A percentile compares a stretch with the other conserved stretches of the same genome.
Evolutionary conservation across 2,329 filamentous ascomycete genomes (phyloP).

Genomic region (Microdochium trichocladiopsis): DNA sequence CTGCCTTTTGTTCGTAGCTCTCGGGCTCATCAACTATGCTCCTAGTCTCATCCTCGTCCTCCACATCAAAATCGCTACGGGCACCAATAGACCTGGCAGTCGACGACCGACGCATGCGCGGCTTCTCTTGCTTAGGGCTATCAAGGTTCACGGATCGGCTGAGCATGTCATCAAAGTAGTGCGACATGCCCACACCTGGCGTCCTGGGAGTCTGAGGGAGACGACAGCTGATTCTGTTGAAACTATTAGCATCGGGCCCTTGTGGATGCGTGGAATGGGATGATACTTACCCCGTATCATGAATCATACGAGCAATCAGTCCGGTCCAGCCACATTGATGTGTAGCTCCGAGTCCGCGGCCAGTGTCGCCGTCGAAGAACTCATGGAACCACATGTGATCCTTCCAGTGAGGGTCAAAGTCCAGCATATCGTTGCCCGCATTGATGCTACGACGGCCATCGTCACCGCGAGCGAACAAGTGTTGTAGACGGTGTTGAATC

Average conservation of each 20-base stretch:
- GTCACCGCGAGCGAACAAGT: constrained; percentile 79
- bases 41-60: constrained; percentile 33
- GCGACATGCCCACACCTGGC: constrained; percentile 72
- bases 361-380: constrained; percentile 91
- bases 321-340: constrained; percentile 98
- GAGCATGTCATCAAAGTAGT: constrained; percentile 94
- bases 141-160: constrained; percentile 40
- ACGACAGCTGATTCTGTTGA: constrained; percentile 69
- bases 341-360: constrained; percentile 81
- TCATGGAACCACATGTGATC: constrained; percentile 95
- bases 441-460: constrained; percentile 87
- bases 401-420: constrained; percentile 90
- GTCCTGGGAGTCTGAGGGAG: constrained; percentile 90
- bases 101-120: constrained; percentile 67
- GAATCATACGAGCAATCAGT: constrained; percentile 91
- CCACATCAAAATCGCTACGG: constrained; percentile 68
- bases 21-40: constrained; percentile 44
- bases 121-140: constrained; percentile 34
- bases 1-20: constrained; percentile 22
- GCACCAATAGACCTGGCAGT: constrained; percentile 77
- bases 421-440: constrained; percentile 72
- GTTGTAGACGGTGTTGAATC: constrained; percentile 88
- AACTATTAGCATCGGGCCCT: constrained; percentile 29
- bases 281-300: constrained; percentile 79
- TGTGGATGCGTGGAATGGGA: background rate